phyloP scores from a whole-genome alignment of 2,329 filamentous ascomycete genomes.

The Trichoderma hamatum region DNA sequence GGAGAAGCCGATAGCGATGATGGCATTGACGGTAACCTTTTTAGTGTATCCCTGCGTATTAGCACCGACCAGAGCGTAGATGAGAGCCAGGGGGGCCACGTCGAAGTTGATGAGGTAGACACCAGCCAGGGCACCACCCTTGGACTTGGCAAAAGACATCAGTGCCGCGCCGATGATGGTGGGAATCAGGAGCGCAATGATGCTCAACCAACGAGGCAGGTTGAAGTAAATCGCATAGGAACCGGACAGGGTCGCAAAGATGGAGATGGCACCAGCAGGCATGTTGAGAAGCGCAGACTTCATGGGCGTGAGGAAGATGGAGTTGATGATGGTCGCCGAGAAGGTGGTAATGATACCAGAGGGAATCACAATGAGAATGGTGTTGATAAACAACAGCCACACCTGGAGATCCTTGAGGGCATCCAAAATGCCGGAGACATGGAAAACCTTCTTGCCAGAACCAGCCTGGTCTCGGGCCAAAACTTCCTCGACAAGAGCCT shows the following conservation, averaged over 20 bases:
- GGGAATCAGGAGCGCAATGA: conserved; percentile 33
- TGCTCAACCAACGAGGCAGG: conserved; percentile 37
- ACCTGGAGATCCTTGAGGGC: conserved; percentile 46
- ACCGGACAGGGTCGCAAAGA: conserved; percentile 32
- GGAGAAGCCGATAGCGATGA: conserved; percentile 50
- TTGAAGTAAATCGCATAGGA: conserved; percentile 34
- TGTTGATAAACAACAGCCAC: conserved; percentile 43
- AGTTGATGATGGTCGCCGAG: conserved; percentile 39
- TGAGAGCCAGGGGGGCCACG: conserved; percentile 56
- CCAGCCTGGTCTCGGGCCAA: conserved; percentile 52
- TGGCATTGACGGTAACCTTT: conserved; percentile 47
- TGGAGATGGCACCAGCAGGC: conserved; percentile 36
- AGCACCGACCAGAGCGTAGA: conserved; percentile 53
- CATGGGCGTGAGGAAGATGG: conserved; percentile 40
- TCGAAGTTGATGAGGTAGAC: conserved; percentile 45
- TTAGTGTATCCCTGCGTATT: conserved; percentile 53
- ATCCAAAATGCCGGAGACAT: conserved; percentile 45
- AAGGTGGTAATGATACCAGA: conserved; percentile 41
- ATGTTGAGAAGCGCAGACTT: conserved; percentile 53
- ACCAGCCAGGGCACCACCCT: conserved; percentile 39
- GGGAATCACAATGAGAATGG: conserved; percentile 34
- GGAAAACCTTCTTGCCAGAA: conserved; percentile 48
- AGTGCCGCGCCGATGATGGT: conserved; percentile 34
- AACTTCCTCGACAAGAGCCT: conserved; percentile 58
- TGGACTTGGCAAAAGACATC: conserved; percentile 35